These are phyloP conservation scores for Cryphonectria nitschkei DNA, from an alignment of 2,329 filamentous ascomycete genomes.

Conservation along the genomic window DNA sequence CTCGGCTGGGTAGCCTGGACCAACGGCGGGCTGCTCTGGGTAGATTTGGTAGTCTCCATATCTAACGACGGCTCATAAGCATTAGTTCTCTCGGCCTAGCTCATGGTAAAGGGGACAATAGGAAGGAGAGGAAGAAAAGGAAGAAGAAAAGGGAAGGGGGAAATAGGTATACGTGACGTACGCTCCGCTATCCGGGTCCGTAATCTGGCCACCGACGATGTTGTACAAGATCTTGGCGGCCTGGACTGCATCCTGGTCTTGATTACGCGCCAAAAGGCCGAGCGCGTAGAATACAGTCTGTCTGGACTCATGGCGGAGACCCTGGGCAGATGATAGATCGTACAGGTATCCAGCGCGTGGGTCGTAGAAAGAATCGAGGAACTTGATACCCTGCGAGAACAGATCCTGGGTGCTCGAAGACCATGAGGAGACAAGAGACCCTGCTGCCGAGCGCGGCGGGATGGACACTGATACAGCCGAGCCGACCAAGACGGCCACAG, in stretches of 20 bases:
- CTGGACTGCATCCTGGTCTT: conserved; percentile 50
- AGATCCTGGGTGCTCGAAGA: conserved; percentile 30
- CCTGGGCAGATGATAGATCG: conserved; percentile 46
- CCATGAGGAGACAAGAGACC: neutral
- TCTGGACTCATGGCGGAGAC: conserved; percentile 60
- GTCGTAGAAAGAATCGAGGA: conserved; percentile 61
- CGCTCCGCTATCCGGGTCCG: conserved; percentile 40
- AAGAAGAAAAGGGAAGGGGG: neutral
- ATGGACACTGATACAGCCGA: neutral
- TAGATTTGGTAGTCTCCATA: conserved; percentile 8
- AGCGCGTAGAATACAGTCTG: conserved; percentile 62
- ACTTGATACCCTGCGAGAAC: conserved; percentile 54
- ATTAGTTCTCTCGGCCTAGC: neutral
- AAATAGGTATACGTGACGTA: neutral
- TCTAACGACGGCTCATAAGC: neutral
- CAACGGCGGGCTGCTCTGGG: conserved; percentile 1
- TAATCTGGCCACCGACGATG: conserved; percentile 56
- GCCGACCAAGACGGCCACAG: neutral
- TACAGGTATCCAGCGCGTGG: conserved; percentile 54
- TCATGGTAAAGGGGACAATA: neutral
- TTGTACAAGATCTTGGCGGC: conserved; percentile 58
- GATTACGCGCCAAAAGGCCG: conserved; percentile 60
- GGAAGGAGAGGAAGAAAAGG: neutral
- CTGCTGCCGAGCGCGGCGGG: neutral
- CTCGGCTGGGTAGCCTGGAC: conserved; percentile 19